Percentiles rank a stretch among this genome's conserved stretches.
Evolutionary conservation across 352 stramenopile species (phyloP).

Genomic region (Pythium dissimile): DNA sequence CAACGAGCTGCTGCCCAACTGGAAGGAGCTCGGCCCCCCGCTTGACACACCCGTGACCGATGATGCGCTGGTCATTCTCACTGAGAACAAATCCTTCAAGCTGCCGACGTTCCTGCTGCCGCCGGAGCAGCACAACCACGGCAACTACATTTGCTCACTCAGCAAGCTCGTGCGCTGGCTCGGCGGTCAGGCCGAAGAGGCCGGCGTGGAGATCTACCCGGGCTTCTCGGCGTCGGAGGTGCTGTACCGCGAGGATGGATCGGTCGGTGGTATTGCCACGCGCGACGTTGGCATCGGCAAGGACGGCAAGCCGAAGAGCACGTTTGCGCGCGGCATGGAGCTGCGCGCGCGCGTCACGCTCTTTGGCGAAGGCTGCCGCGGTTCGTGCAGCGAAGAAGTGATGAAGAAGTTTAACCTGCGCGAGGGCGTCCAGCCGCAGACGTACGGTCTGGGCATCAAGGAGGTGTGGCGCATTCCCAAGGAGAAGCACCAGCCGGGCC

Average conservation of each 20-base stretch:
- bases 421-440: slow-evolving; percentile 89
- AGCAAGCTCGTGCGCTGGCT: slow-evolving; percentile 97
- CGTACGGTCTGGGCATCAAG: slow-evolving; percentile 99
- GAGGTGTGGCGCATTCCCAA: slow-evolving; percentile 93
- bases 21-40: slow-evolving; percentile 87
- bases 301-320: slow-evolving; percentile 93
- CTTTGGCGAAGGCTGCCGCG: slow-evolving; percentile 97
- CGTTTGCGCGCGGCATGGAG: slow-evolving; percentile 98
- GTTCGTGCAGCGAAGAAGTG: slow-evolving; percentile 95
- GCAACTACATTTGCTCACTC: slow-evolving; percentile 98
- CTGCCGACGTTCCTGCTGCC: slow-evolving; percentile 94
- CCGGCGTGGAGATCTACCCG: slow-evolving; percentile 99
- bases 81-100: slow-evolving; percentile 78
- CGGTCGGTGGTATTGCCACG: slow-evolving; percentile 94
- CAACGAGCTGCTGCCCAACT: slow-evolving; percentile 96
- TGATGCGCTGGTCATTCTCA: slow-evolving; percentile 94
- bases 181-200: slow-evolving; percentile 94
- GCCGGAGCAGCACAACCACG: slow-evolving; percentile 96
- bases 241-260: slow-evolving; percentile 75
- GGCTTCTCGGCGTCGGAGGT: slow-evolving; percentile 96
- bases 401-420: slow-evolving; percentile 97
- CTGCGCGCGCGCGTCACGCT: slow-evolving; percentile 93
- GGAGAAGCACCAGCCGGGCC: slow-evolving; percentile 92
- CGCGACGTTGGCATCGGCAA: slow-evolving; percentile 98
- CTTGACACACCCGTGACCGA: slow-evolving; percentile 92